Evolutionary conservation across 1,284 basidiomycete genomes (phyloP), one percentile per base, ranked within the genome.

Genomic region (Irpex sp.): DNA sequence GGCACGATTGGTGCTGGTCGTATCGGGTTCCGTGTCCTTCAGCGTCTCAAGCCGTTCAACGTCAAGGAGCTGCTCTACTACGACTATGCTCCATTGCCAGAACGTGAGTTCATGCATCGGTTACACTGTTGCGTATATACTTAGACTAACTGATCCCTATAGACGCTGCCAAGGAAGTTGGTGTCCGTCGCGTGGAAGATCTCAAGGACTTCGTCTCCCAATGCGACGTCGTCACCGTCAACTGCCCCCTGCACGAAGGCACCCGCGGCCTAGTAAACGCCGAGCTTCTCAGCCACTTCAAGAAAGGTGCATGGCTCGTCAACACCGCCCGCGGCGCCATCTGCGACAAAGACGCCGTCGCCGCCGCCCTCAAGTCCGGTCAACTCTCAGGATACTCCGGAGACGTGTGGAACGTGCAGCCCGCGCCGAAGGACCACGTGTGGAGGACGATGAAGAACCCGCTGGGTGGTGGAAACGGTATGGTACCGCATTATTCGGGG

Each of bases 11-110:
- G 91, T 63, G 87, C 87, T 70, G 90, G 91, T 18, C 81, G 91
- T 60, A 95, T 96, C 70, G 94, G 93, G 9, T 93, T 90, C 81
- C 83, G 93, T 71, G 91, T 96, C 18, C 81, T 96, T 53, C 89
- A 96, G 75, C 87, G 94, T 62, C 79, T 97, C 57, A 71, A 83
- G 61, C 90, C 92, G 1, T 96, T 97, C 77, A 82, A 94, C 77
- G 86, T 84, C 81, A 94, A 94, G 75, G 91, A 96, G 72, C 84
- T 96, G 51, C 76, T 96, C 57, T 96, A 94, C 82, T 96, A 89
- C 74, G 94, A 96, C 78, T 96, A 96, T 75, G 80, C 85, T n/a
- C 79, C 89, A 63, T 83, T 95, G 47, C 90, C 92, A n/a, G 78
- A 78, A 65, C 81, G 84, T 85, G 66, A 47, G 54, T 57, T 10